Base-by-base conservation (phyloP, 2,329 filamentous ascomycete genomes). In the Tolypocladium amazonense region DNA sequence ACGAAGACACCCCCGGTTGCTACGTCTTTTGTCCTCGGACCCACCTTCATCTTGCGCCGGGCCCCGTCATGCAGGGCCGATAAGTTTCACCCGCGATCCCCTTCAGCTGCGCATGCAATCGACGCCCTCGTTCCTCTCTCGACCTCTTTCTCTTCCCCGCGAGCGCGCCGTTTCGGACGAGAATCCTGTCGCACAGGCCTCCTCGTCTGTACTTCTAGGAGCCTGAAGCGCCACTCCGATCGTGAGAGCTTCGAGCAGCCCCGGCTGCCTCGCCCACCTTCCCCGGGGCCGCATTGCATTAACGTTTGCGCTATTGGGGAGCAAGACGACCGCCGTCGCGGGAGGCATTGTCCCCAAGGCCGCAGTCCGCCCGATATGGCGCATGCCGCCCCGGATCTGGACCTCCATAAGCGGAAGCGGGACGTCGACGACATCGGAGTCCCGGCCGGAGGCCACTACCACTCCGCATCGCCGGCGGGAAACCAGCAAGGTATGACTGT, bases 401-500 rank as follows among this genome's bases (percentile, higher is more conserved):
- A 79, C 59, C 68, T 72, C 63, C 73, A 75, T 68, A 80, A 81
- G 71, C 76, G 78, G 64, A 81, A 80, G 68, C 77, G 77, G 65
- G 76, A 78, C 62, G 66, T 71, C 60, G 77, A 80, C 65, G 78
- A 80, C 67, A 72, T 66, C 63, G 73, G 73, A 65, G 69, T 65
- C 61, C 75, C 75, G 65, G 66, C 68, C 63, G 64, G 66, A 56
- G 73, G 75, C 64, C 73, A 73, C 62, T 75, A 75, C 62, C 77
- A 33, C 77, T 67, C 76, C 74, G 67, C 73, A 73, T 62, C 75
- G 72, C 61, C 73, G 38, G 38, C 47, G 50, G 27, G 47, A n/a
- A 54, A 74, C 62, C 75, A 76, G 64, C 75, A 76, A 72, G 76
- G 77, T 79, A 75, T 70, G 75, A 23, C 18, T 35, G 50, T 23